Percentiles rank a stretch among this genome's conserved stretches.
These are phyloP conservation scores for Colletotrichum truncatum DNA, from an alignment of 2,329 filamentous ascomycete species.

Conservation along the genomic window DNA sequence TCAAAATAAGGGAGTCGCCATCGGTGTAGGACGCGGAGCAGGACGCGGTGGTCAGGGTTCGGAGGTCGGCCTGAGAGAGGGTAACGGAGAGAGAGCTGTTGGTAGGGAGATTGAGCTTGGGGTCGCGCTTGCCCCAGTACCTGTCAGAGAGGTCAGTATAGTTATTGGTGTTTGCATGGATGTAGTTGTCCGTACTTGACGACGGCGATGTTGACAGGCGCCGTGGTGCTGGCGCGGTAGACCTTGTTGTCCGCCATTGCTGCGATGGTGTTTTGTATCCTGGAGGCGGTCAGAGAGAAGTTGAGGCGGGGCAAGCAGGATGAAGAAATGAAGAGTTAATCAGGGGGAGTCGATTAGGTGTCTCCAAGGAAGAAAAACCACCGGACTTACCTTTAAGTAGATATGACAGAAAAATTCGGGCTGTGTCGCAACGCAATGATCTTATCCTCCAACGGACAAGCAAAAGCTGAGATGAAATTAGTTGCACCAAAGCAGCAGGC, in stretches of 20 bases:
- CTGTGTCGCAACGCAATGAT: background rate
- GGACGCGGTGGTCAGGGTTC: constrained; percentile 94
- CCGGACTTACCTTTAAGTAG: background rate
- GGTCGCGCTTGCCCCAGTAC: constrained; percentile 97
- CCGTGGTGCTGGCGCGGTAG: constrained; percentile 94
- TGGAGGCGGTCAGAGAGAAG: constrained; percentile 33
- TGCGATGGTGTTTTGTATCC: constrained; percentile 19
- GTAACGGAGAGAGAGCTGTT: constrained; percentile 98
- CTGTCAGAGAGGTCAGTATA: constrained; percentile 38
- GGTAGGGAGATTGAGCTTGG: constrained; percentile 93
- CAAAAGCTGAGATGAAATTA: constrained; percentile 7
- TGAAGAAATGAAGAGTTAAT: background rate
- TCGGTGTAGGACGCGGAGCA: constrained; percentile 78
- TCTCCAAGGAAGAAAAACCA: background rate
- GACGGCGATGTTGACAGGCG: constrained; percentile 97
- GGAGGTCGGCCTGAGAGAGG: constrained; percentile 90
- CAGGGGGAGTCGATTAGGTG: background rate
- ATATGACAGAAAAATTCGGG: background rate
- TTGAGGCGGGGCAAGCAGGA: background rate
- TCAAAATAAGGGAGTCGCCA: constrained; percentile 81
- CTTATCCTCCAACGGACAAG: background rate
- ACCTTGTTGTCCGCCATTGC: constrained; percentile 65
- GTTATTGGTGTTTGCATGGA: constrained; percentile 55
- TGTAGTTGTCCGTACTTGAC: constrained; percentile 75
- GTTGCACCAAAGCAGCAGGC: constrained; percentile 1